These are phyloP conservation scores for Taxawa tesnikishii DNA, from an alignment of 2,329 filamentous ascomycete species.

Conservation along the genomic window DNA sequence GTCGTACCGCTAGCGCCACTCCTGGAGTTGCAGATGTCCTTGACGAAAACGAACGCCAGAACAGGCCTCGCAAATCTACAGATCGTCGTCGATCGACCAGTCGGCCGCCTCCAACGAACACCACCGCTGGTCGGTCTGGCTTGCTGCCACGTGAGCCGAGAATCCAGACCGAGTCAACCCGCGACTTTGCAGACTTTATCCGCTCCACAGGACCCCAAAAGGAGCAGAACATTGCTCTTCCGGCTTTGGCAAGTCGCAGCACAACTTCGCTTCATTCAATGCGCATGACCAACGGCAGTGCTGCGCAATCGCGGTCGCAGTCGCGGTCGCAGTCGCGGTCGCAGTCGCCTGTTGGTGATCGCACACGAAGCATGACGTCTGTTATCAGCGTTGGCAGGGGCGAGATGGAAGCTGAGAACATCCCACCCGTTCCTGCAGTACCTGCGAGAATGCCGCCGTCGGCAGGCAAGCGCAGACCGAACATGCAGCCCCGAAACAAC, in stretches of 20 bases:
- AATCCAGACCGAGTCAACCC: constrained; percentile 55
- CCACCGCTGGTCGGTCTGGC: constrained; percentile 19
- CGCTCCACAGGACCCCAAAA: constrained; percentile 61
- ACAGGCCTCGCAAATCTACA: constrained; percentile 1
- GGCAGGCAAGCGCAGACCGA: constrained; percentile 6
- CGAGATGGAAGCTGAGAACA: constrained; percentile 9
- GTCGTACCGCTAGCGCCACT: background rate
- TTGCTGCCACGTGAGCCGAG: constrained; percentile 57
- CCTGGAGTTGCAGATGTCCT: background rate
- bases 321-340: no score
- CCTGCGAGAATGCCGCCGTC: constrained; percentile 4
- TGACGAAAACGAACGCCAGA: constrained; percentile 7
- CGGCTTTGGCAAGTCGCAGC: constrained; percentile 7
- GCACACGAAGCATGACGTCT: constrained; percentile 2
- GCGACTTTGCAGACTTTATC: constrained; percentile 83
- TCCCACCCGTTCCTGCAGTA: constrained; percentile 16
- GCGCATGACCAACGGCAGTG: constrained; percentile 9
- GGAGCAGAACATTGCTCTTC: constrained; percentile 11
- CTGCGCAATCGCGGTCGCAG: no score
- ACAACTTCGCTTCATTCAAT: constrained; percentile 4
- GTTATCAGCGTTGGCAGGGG: constrained; percentile 5
- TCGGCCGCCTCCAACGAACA: constrained; percentile 18
- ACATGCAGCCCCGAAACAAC: constrained; percentile 39
- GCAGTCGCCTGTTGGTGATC: constrained; percentile 12
- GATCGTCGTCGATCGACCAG: constrained; percentile 16